A percentile compares a stretch with the other conserved stretches of the same genome.
phyloP scores from a whole-genome alignment of 2,329 filamentous ascomycete genomes.

The Alternaria gaisen region DNA sequence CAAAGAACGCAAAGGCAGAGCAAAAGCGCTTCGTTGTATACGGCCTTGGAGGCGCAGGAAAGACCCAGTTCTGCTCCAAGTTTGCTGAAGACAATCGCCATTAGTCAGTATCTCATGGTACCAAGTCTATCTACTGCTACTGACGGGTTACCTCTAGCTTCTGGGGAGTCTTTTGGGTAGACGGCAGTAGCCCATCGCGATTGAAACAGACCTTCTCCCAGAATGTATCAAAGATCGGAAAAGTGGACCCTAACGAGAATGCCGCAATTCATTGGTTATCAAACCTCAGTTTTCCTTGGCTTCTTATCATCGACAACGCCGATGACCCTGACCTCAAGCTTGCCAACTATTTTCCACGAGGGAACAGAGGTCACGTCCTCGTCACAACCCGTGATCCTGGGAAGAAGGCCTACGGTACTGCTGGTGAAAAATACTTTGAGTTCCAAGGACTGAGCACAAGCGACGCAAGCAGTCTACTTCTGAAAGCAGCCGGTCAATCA shows the following conservation, averaged over 20 bases:
- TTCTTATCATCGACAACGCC: conserved; percentile 43
- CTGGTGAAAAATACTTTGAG: conserved; percentile 25
- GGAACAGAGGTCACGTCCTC: conserved; percentile 35
- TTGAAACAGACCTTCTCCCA: conserved; percentile 33
- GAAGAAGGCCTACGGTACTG: conserved; percentile 27
- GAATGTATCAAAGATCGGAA: conserved; percentile 36
- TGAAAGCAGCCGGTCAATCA: conserved; percentile 26
- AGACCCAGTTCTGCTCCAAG: conserved; percentile 52
- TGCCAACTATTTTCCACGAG: conserved; percentile 32
- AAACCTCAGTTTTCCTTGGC: conserved; percentile 29
- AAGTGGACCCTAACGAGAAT: conserved; percentile 37
- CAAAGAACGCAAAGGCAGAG: not conserved
- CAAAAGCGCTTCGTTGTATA: conserved; percentile 33
- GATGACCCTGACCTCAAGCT: conserved; percentile 34
- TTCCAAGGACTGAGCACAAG: conserved; percentile 28
- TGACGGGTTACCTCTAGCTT: conserved; percentile 26
- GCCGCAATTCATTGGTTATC: conserved; percentile 35
- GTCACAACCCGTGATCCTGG: conserved; percentile 41
- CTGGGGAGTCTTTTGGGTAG: conserved; percentile 52
- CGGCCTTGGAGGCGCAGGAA: conserved; percentile 53
- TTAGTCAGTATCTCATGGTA: conserved; percentile 25
- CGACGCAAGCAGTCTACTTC: conserved; percentile 33
- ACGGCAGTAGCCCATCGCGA: conserved; percentile 39
- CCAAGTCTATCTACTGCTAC: conserved; percentile 7
- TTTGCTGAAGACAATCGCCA: conserved; percentile 49